Base-by-base conservation (phyloP, 345 rosid genomes). In the Carallia brachiata region DNA sequence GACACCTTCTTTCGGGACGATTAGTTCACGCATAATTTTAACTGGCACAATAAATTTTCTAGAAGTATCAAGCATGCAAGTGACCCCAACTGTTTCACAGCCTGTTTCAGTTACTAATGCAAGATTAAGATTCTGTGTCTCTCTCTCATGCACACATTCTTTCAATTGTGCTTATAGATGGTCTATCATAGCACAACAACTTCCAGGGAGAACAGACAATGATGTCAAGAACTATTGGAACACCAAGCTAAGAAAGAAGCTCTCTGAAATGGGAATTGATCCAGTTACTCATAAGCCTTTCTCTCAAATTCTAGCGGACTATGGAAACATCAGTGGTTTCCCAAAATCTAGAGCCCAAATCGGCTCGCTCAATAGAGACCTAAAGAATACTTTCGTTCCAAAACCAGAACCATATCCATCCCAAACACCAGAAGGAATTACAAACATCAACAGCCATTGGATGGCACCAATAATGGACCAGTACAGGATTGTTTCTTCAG, bases 211-310 rank as follows among this genome's bases (percentile, higher is more conserved):
- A 81, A 92, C 96, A 37, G 97, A 92, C 75, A 91, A 92, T 57
- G 97, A 95, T 73, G 97, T 95, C 70, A 95, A 95, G 63, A 95
- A 90, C 73, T 83, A 88, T 81, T 90, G 99, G 97, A 95, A 95
- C 82, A 83, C 97, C 4, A 92, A 83, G 83, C 89, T 92, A 32
- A 85, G 83, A 79, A 92, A 92, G 84, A 95, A 88, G 85, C 92
- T 95, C 36, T 66, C 82, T n/a, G 92, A 88, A 55, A 90, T 87
- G 93, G 99, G 99, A 30, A 95, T 95, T 52, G 99, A 95, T 76
- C 99, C 90, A 36, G 89, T 90, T 64, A 92, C 97, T 39, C 99
- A 95, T 60, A 88, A 86, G 56, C 97, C 99, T 1, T 90, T 92
- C 75, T 92, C 99, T 69, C 96, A 90, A 71, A 84, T 95, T 63